Conservation (phyloP, 768 basidiomycete species). For the Dioszegia hungarica region DNA sequence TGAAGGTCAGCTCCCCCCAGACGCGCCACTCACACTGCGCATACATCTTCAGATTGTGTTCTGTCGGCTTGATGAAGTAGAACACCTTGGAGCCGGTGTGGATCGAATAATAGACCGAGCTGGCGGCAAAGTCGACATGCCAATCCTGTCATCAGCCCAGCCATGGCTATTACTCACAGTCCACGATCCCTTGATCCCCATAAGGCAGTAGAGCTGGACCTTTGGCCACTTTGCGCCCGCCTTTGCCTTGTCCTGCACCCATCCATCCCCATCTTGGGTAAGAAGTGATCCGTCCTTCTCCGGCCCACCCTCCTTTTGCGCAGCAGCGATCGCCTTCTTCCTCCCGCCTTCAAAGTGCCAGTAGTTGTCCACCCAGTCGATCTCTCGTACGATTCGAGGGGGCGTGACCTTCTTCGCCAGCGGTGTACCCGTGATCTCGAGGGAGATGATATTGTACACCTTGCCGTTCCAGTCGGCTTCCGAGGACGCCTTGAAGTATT, state of each 20-base stretch:
- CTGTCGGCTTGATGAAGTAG: conserved; percentile 88
- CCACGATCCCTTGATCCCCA: conserved; percentile 91
- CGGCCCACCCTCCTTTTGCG: conserved; percentile 54
- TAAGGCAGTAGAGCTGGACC: conserved; percentile 92
- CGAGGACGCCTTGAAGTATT: conserved; percentile 56
- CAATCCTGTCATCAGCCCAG: conserved; percentile 64
- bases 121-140: conserved; percentile 98
- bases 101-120: conserved; percentile 96
- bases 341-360: conserved; percentile 58
- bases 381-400: conserved; percentile 68
- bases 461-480: conserved; percentile 56
- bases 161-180: conserved; percentile 58
- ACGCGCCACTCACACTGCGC: conserved; percentile 59
- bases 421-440: conserved; percentile 83
- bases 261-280: conserved; percentile 3
- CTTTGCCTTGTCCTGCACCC: conserved; percentile 7
- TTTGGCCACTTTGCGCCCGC: conserved; percentile 57
- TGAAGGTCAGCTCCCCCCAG: conserved; percentile 41
- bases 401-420: conserved; percentile 74
- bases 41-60: conserved; percentile 79
- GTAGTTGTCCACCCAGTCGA: conserved; percentile 96
- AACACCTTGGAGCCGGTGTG: conserved; percentile 85
- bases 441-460: conserved; percentile 88
- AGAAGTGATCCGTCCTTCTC: conserved; percentile 7
- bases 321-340: not conserved